A percentile compares a stretch with the other conserved stretches of the same genome.
These are phyloP conservation scores for Sophora flavescens DNA, from an alignment of 306 rosid species.

Conservation along the genomic window DNA sequence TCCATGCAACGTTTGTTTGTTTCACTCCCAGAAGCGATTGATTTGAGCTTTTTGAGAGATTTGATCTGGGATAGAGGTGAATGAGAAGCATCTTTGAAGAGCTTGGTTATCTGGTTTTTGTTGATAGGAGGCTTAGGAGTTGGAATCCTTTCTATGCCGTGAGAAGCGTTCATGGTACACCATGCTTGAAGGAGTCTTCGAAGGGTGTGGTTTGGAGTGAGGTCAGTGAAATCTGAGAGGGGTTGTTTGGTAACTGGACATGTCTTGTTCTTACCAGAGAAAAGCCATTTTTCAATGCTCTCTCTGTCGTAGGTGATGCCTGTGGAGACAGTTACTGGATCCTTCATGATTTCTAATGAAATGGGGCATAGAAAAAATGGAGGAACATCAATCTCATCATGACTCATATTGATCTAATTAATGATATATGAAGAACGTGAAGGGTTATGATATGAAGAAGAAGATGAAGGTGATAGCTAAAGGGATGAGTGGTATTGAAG, in stretches of 20 bases:
- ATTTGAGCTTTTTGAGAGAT: slow-evolving; percentile 59
- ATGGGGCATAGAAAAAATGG: slow-evolving; percentile 79
- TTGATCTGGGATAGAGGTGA: slow-evolving; percentile 48
- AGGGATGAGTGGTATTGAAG: background rate
- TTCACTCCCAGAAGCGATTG: slow-evolving; percentile 74
- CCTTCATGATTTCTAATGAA: slow-evolving; percentile 88
- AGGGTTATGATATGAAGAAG: no score
- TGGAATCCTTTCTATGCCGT: slow-evolving; percentile 82
- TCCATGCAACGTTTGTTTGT: slow-evolving; percentile 70
- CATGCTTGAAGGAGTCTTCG: slow-evolving; percentile 85
- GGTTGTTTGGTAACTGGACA: slow-evolving; percentile 77
- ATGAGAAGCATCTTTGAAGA: slow-evolving; percentile 62
- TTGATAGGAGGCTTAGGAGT: slow-evolving; percentile 80
- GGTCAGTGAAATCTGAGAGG: slow-evolving; percentile 57
- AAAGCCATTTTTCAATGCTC: slow-evolving; percentile 86
- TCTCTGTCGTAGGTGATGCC: slow-evolving; percentile 92
- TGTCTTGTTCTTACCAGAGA: slow-evolving; percentile 55
- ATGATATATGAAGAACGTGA: no score
- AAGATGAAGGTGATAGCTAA: background rate
- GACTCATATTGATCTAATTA: no score
- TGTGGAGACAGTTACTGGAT: slow-evolving; percentile 74
- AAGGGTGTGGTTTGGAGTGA: slow-evolving; percentile 90
- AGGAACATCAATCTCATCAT: slow-evolving; percentile 81
- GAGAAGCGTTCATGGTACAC: slow-evolving; percentile 87
- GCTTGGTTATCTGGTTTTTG: slow-evolving; percentile 63